phyloP scores from a whole-genome alignment of 2,329 filamentous ascomycete genomes.

The Aspergillus sp. region DNA sequence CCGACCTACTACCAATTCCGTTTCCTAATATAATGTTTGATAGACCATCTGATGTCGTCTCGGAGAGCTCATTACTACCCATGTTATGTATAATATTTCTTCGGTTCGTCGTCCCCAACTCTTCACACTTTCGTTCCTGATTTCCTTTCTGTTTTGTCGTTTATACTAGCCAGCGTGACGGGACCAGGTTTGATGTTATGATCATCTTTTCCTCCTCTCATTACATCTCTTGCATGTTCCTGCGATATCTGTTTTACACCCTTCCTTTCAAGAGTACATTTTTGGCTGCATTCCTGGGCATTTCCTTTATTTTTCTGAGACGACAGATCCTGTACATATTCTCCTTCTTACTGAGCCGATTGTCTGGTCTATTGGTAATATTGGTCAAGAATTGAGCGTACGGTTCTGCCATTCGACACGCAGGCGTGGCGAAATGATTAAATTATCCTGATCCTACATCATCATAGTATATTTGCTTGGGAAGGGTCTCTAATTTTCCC shows the following conservation, averaged over 20 bases:
- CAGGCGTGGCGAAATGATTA: conserved; percentile 25
- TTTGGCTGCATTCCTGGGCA: conserved; percentile 1
- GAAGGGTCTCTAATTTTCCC: neutral
- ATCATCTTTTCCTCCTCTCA: conserved; percentile 5
- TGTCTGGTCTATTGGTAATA: conserved; percentile 18
- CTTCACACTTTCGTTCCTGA: conserved; percentile 14
- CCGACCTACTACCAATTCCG: conserved; percentile 1
- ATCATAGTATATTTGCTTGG: too few relatives aligned
- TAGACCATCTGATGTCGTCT: conserved; percentile 31
- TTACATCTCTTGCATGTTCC: conserved; percentile 4
- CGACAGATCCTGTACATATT: conserved; percentile 29
- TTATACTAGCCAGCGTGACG: conserved; percentile 5
- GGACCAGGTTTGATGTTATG: conserved; percentile 8
- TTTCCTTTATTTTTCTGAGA: conserved; percentile 6
- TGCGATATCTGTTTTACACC: neutral
- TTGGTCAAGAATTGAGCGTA: conserved; percentile 12
- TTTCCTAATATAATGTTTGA: conserved; percentile 36
- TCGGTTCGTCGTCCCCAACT: conserved; percentile 7
- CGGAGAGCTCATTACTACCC: conserved; percentile 20
- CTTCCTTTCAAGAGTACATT: conserved; percentile 15
- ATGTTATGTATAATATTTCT: conserved; percentile 22
- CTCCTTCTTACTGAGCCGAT: conserved; percentile 12
- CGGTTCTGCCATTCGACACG: conserved; percentile 21
- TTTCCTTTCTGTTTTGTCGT: conserved; percentile 2
- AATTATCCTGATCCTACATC: neutral